Percentiles rank a stretch among this genome's conserved stretches.
Conservation (phyloP, 768 basidiomycete species). For the Tylopilus felleus region DNA sequence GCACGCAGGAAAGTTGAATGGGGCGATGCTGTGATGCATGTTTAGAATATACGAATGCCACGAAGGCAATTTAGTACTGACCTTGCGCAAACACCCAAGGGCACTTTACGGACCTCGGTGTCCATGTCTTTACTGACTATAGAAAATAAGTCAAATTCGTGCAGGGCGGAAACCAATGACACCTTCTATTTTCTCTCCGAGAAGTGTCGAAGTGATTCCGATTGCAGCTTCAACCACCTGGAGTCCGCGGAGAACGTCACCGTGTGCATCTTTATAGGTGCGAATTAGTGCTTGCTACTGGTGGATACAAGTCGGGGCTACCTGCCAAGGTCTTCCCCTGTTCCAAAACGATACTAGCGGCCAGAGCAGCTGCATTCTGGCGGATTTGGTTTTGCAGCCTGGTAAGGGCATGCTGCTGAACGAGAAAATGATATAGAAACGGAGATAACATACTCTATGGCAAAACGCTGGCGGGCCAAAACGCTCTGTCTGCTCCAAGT, state of each 20-base stretch:
- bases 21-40: constrained; percentile 54
- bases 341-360: constrained; percentile 86
- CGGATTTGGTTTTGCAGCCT: constrained; percentile 89
- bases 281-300: neutral
- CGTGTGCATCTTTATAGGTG: constrained; percentile 72
- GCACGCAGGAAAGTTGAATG: constrained; percentile 89
- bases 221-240: constrained; percentile 84
- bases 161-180: constrained; percentile 4
- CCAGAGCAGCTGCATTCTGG: constrained; percentile 81
- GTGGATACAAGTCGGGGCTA: constrained; percentile 27
- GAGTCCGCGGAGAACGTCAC: constrained; percentile 88
- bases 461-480: constrained; percentile 82
- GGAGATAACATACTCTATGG: constrained; percentile 68
- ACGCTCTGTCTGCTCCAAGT: constrained; percentile 86
- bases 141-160: constrained; percentile 14
- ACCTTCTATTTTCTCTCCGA: constrained; percentile 94
- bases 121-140: constrained; percentile 95
- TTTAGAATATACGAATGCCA: constrained; percentile 1
- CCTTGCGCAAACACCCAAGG: constrained; percentile 85
- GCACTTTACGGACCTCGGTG: constrained; percentile 78
- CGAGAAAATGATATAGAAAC: neutral
- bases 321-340: constrained; percentile 93
- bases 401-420: neutral
- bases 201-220: constrained; percentile 77
- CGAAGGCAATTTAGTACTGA: constrained; percentile 15